These are phyloP conservation scores for Picochlorum sp. DNA, from an alignment of 139 green algal genomes.

Conservation along the genomic window DNA sequence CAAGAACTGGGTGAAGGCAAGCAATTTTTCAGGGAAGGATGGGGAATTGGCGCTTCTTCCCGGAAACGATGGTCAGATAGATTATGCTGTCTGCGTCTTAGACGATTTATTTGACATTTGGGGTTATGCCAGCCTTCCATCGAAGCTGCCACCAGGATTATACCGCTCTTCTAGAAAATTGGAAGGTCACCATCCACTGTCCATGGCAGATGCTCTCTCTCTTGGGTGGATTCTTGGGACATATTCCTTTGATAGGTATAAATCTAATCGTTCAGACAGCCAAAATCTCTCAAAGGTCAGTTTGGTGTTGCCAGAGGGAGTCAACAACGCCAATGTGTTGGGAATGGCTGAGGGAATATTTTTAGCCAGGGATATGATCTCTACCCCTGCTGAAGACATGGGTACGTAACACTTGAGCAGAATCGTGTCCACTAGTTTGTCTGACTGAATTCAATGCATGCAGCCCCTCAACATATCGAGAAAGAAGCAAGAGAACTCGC, in stretches of 20 bases:
- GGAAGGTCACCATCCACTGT: background rate
- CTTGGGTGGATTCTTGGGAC: slow-evolving; percentile 30
- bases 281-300: slow-evolving; percentile 9
- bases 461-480: slow-evolving; percentile 31
- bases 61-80: slow-evolving; percentile 10
- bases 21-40: slow-evolving; percentile 20
- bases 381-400: slow-evolving; percentile 55
- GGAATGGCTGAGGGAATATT: slow-evolving; percentile 16
- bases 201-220: slow-evolving; percentile 3
- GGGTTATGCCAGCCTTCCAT: slow-evolving; percentile 23
- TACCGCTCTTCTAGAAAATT: slow-evolving; percentile 8
- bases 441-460: slow-evolving; percentile 2
- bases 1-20: slow-evolving; percentile 8
- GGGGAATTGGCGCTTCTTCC: slow-evolving; percentile 12
- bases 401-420: slow-evolving; percentile 6
- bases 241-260: slow-evolving; percentile 43
- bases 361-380: slow-evolving; percentile 50
- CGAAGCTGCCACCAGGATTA: slow-evolving; percentile 20
- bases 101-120: slow-evolving; percentile 16
- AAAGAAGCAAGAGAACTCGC: slow-evolving; percentile 39
- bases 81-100: slow-evolving; percentile 13
- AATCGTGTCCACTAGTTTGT: background rate
- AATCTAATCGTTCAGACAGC: slow-evolving; percentile 12
- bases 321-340: slow-evolving; percentile 16
- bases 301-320: slow-evolving; percentile 27